phyloP scores from a whole-genome alignment of 495 filamentous ascomycete species.

The Hypoxylon perforatum region DNA sequence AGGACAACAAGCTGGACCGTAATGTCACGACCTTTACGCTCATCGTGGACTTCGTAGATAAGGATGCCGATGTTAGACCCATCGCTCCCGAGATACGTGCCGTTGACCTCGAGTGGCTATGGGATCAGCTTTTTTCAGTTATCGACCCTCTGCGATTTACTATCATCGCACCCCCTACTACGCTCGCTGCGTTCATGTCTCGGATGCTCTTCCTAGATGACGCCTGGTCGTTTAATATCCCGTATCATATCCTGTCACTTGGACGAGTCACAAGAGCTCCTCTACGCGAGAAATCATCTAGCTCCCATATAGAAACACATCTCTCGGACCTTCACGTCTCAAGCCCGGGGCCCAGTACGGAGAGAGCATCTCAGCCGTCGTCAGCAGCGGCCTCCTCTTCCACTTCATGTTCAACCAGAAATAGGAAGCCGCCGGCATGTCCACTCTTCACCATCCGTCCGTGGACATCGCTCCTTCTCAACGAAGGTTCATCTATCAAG shows the following conservation, averaged over 20 bases:
- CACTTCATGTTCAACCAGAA: constrained; percentile 10
- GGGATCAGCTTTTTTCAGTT: constrained; percentile 53
- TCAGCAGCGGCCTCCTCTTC: constrained; percentile 1
- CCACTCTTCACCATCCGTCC: constrained; percentile 52
- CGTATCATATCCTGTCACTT: constrained; percentile 58
- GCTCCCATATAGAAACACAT: constrained; percentile 3
- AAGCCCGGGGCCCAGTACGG: background rate
- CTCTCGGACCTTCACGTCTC: constrained; percentile 14
- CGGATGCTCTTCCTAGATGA: constrained; percentile 52
- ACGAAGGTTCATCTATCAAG: constrained; percentile 54
- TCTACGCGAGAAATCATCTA: constrained; percentile 5
- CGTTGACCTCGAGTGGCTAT: constrained; percentile 53
- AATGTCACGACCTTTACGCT: constrained; percentile 50
- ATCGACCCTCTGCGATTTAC: constrained; percentile 56
- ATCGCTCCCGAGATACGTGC: constrained; percentile 37
- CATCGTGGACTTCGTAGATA: constrained; percentile 33
- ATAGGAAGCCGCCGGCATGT: constrained; percentile 33
- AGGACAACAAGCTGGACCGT: constrained; percentile 42
- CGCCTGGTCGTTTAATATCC: constrained; percentile 52
- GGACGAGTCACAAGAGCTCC: constrained; percentile 22
- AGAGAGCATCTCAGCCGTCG: background rate
- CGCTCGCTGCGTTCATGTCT: constrained; percentile 53
- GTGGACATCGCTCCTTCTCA: constrained; percentile 55
- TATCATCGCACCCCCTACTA: constrained; percentile 55
- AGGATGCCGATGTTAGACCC: constrained; percentile 28